Evolutionary conservation across 768 basidiomycete genomes (phyloP), one percentile per base, ranked within the genome.

Genomic region (Hericium coralloides): DNA sequence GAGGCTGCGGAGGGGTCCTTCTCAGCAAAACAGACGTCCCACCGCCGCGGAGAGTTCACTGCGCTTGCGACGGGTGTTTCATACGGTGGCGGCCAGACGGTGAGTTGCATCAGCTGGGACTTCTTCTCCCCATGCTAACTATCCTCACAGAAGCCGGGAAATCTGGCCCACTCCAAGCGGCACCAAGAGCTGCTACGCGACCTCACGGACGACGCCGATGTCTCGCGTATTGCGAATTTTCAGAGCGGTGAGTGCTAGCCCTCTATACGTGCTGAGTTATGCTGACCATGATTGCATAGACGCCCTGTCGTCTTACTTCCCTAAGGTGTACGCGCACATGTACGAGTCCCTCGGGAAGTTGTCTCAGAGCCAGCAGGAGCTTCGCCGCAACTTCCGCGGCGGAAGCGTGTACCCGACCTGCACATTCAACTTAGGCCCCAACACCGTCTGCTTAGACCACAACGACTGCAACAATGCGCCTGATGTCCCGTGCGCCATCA

Each of bases 381-480:
- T 65, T 8, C 8, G 22, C 6, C 49, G 23, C 23, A 57, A 58
- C 52, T 65, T 66, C 51, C 1, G 25, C n/a, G 58, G 60, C 20
- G 26, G 26, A 8, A 60, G 55, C 25, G 52, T 57, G 10, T 65
- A 58, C 39, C 58, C 64, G 1, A 57, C 61, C 0, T 41, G 43
- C 2, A 59, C 59, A 7, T 59, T 61, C 56, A 67, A 67, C 52
- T 41, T 60, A 9, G 60, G 63, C 17, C 59, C 60, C 0, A 22
- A 20, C 7, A 58, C 58, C 1, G 49, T 58, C 8, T 52, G 52
- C 14, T 12, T 37, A 9, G 54, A 56, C 4, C 65, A 64, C 43
- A 45, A 38, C n/a, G 62, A 65, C 37, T 47, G 23, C 23, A 25
- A 20, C 17, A 63, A 64, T 41, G 25, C 43, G 39, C 53, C 57